Conservation (phyloP, 768 basidiomycete species). For the Albatrellus ellisii region DNA sequence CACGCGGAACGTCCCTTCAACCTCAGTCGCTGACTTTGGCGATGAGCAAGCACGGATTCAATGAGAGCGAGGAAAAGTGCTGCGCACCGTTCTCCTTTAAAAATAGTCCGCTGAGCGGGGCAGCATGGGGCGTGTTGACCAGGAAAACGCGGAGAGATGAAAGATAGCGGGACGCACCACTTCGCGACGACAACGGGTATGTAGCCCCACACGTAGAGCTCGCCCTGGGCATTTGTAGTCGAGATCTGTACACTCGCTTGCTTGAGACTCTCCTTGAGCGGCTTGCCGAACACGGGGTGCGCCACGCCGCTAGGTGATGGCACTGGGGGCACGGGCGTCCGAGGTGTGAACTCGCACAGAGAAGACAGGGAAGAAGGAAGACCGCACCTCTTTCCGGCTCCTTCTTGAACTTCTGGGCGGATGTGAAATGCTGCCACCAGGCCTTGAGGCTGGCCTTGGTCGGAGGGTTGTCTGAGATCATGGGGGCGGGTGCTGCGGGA, state of each 20-base stretch:
- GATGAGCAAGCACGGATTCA: background rate
- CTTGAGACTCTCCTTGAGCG: constrained; percentile 70
- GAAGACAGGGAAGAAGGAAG: background rate
- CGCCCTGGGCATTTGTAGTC: constrained; percentile 71
- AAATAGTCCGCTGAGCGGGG: constrained; percentile 59
- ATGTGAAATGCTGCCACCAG: constrained; percentile 74
- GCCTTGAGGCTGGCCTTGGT: constrained; percentile 35
- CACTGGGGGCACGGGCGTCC: constrained; percentile 8
- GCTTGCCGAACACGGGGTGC: constrained; percentile 69
- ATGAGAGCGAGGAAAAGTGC: background rate
- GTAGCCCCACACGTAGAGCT: constrained; percentile 84
- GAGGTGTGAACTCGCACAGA: background rate
- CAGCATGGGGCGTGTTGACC: constrained; percentile 11
- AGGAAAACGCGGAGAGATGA: background rate
- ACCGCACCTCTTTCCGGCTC: constrained; percentile 31
- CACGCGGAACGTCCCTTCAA: constrained; percentile 89
- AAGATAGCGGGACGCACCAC: constrained; percentile 43
- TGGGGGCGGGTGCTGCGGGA: constrained; percentile 16
- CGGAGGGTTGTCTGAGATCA: constrained; percentile 2
- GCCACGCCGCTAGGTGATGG: constrained; percentile 20
- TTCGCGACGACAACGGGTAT: constrained; percentile 97
- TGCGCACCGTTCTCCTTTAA: constrained; percentile 82
- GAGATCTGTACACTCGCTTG: constrained; percentile 92
- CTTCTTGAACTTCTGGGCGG: constrained; percentile 44
- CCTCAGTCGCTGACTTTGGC: constrained; percentile 57